Base-by-base conservation (phyloP, 2,329 filamentous ascomycete genomes). In the Paracorniculantispora psalliotae region DNA sequence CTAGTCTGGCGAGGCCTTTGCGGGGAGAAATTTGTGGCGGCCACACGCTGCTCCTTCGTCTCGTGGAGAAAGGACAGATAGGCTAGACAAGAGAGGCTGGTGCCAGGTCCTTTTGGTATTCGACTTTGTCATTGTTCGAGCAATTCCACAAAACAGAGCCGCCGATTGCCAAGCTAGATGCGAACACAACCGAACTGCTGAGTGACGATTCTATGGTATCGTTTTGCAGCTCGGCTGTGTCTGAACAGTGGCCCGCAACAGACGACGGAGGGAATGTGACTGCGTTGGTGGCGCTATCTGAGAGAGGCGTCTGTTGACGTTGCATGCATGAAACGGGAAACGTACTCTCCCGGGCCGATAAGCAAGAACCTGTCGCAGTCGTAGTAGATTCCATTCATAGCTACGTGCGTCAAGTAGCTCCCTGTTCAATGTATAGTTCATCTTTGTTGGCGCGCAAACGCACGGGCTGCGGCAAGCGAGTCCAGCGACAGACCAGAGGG, bases 291-390 rank as follows among this genome's bases (percentile, higher is more conserved):
- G 39, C 53, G 39, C 39, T 7, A 26, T 44, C 21, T 21, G 17
- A 26, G 15, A 8, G 19, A 46, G 43, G 44, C 43, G 23, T 48
- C 13, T 28, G 44, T 57, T 25, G 33, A 49, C 35, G 44, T 57
- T 57, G 54, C 54, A 49, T 33, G 54, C 54, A 57, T 41, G 23
- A 28, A 23, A 49, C 43, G 26, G 19, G 26, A 33, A 33, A 54
- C 26, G 25, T 12, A 33, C 30, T 7, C 30, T 7, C 30, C 12
- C n/a, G n/a, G n/a, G n/a, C n/a, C n/a, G n/a, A n/a, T n/a, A n/a
- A n/a, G n/a, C n/a, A n/a, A n/a, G n/a, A n/a, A n/a, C n/a, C n/a
- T n/a, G n/a, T n/a, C n/a, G n/a, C n/a, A n/a, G n/a, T n/a, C n/a
- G n/a, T n/a, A n/a, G n/a, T n/a, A n/a, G n/a, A n/a, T n/a, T n/a